Conservation (phyloP, 1,139 yeast species). For the Hansenula lynferdii region DNA sequence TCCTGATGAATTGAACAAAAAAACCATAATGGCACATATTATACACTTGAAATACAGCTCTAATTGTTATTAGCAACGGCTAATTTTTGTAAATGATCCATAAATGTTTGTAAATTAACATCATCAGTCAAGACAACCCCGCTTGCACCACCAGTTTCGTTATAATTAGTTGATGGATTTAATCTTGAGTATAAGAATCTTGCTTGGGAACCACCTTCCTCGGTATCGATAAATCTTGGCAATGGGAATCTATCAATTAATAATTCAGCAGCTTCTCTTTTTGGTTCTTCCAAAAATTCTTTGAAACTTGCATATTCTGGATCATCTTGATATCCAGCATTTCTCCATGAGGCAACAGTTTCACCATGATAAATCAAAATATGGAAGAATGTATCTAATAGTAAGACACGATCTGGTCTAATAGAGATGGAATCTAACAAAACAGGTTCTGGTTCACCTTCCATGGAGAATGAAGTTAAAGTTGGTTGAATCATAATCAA, state of each 20-base stretch:
- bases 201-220: conserved; percentile 98
- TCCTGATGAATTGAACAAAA: background rate
- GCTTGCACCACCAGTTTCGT: conserved; percentile 47
- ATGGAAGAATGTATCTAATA: conserved; percentile 94
- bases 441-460: conserved; percentile 90
- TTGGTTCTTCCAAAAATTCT: conserved; percentile 82
- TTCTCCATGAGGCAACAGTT: conserved; percentile 94
- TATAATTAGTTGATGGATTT: conserved; percentile 87
- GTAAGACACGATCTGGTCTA: conserved; percentile 80
- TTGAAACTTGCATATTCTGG: conserved; percentile 88
- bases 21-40: no score
- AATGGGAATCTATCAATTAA: conserved; percentile 93
- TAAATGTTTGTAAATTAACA: conserved; percentile 86
- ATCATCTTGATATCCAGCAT: conserved; percentile 89
- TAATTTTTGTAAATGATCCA: conserved; percentile 83
- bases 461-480: conserved; percentile 79
- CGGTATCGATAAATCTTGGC: conserved; percentile 94
- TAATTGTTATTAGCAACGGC: conserved; percentile 52
- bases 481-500: conserved; percentile 97
- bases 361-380: conserved; percentile 94
- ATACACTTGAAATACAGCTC: no score
- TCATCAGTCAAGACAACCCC: conserved; percentile 94
- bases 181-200: conserved; percentile 91
- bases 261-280: conserved; percentile 87
- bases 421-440: conserved; percentile 89